phyloP scores from a whole-genome alignment of 2,329 filamentous ascomycete species.

The Teratosphaeria destructans region DNA sequence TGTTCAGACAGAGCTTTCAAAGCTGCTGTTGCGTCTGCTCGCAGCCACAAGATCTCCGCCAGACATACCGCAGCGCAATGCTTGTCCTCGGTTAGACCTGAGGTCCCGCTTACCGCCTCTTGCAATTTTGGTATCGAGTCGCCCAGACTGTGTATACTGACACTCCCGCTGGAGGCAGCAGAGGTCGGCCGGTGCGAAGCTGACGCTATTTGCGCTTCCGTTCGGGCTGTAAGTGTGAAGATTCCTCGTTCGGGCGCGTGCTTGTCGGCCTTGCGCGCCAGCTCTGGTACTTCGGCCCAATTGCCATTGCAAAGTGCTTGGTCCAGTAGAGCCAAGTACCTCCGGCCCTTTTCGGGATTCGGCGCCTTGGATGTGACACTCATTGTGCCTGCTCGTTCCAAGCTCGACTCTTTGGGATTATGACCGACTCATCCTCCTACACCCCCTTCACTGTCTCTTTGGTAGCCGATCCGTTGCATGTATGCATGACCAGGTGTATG shows the following conservation, averaged over 20 bases:
- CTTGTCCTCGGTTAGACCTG: constrained; percentile 38
- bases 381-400: constrained; percentile 10
- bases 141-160: constrained; percentile 23
- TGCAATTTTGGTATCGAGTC: constrained; percentile 31
- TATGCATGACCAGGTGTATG: not conserved
- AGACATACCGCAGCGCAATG: constrained; percentile 75
- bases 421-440: not conserved
- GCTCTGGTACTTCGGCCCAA: constrained; percentile 79
- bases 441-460: not conserved
- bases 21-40: constrained; percentile 50
- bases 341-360: constrained; percentile 54
- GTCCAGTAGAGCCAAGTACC: constrained; percentile 76
- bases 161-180: constrained; percentile 28
- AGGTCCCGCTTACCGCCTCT: constrained; percentile 20
- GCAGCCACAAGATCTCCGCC: constrained; percentile 76
- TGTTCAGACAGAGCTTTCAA: constrained; percentile 36
- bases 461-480: not conserved
- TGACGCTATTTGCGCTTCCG: constrained; percentile 37
- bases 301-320: constrained; percentile 76
- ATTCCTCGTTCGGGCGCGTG: constrained; percentile 60
- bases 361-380: constrained; percentile 16
- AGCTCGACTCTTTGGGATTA: not conserved
- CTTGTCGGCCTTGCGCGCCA: constrained; percentile 87
- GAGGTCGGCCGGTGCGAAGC: constrained; percentile 34
- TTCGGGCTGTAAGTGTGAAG: constrained; percentile 37